Conservation (phyloP, 1,284 basidiomycete species). For the Pseudozyma pruni region DNA sequence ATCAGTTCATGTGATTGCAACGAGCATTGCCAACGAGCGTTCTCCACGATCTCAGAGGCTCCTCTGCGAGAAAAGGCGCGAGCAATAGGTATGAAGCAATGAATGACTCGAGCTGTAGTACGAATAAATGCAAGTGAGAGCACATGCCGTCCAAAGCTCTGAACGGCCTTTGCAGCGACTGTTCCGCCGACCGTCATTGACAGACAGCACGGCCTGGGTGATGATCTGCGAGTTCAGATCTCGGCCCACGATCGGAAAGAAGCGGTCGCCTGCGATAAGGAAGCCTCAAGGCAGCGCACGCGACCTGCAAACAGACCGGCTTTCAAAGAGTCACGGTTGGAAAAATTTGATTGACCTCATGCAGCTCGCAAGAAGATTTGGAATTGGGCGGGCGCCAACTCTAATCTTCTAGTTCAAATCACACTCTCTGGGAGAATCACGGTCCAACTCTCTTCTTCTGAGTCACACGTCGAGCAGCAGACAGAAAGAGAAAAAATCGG, state of each 20-base stretch:
- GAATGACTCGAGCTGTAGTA: constrained; percentile 10
- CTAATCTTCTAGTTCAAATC: background rate
- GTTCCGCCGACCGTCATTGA: too few relatives aligned
- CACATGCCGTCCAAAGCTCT: constrained; percentile 5
- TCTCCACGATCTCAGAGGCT: too few relatives aligned
- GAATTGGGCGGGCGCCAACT: background rate
- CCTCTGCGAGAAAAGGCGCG: background rate
- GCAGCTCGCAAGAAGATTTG: background rate
- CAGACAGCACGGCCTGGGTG: background rate
- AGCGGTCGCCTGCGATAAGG: background rate
- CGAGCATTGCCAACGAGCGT: too few relatives aligned
- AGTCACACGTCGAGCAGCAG: background rate
- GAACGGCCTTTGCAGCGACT: too few relatives aligned
- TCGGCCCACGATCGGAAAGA: constrained; percentile 6
- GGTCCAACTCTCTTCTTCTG: background rate
- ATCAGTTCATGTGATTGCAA: too few relatives aligned
- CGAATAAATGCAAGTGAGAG: background rate
- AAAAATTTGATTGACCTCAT: too few relatives aligned
- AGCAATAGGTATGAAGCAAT: background rate
- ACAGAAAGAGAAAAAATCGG: background rate
- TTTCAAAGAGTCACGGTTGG: too few relatives aligned
- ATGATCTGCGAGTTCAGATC: constrained; percentile 5
- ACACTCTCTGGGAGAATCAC: background rate
- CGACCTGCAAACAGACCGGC: too few relatives aligned
- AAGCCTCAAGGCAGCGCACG: background rate